Evolutionary conservation across 2,329 filamentous ascomycete genomes (phyloP).

Genomic region (Diaporthe capsici): DNA sequence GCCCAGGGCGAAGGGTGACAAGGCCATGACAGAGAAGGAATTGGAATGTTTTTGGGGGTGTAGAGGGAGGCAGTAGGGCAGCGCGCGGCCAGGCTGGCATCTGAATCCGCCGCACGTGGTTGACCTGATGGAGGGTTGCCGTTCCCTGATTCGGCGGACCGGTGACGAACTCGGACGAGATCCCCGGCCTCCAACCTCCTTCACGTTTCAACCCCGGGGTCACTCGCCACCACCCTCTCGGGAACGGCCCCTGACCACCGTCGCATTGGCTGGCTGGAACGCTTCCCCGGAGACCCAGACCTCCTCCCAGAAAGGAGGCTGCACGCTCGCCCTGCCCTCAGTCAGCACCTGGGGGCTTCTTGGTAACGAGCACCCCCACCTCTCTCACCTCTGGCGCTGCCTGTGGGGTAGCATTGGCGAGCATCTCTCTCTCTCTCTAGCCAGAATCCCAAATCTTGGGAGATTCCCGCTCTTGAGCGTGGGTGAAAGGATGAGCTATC

Average conservation of each 20-base stretch:
- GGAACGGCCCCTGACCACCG: slow-evolving; percentile 24
- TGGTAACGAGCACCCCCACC: neutral
- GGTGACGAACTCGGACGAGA: slow-evolving; percentile 28
- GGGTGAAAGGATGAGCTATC: neutral
- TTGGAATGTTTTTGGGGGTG: neutral
- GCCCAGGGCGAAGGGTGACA: neutral
- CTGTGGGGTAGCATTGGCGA: neutral
- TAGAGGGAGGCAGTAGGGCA: neutral
- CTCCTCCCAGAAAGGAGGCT: neutral
- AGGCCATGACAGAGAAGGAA: neutral
- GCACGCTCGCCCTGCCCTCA: neutral
- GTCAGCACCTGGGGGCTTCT: neutral
- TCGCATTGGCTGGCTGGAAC: neutral
- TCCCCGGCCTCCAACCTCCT: neutral
- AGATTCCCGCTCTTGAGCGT: neutral
- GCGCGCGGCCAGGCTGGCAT: slow-evolving; percentile 18
- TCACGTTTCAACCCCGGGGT: slow-evolving; percentile 25
- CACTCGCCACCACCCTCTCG: slow-evolving; percentile 16
- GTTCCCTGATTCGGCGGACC: slow-evolving; percentile 34
- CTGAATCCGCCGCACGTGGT: slow-evolving; percentile 27
- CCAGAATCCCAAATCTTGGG: slow-evolving; percentile 5
- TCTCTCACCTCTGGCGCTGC: neutral
- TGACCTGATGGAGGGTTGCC: slow-evolving; percentile 28
- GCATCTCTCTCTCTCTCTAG: neutral
- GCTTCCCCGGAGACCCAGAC: slow-evolving; percentile 5